Conservation (phyloP, 2,329 filamentous ascomycete species). For the Cladosporium phlei region DNA sequence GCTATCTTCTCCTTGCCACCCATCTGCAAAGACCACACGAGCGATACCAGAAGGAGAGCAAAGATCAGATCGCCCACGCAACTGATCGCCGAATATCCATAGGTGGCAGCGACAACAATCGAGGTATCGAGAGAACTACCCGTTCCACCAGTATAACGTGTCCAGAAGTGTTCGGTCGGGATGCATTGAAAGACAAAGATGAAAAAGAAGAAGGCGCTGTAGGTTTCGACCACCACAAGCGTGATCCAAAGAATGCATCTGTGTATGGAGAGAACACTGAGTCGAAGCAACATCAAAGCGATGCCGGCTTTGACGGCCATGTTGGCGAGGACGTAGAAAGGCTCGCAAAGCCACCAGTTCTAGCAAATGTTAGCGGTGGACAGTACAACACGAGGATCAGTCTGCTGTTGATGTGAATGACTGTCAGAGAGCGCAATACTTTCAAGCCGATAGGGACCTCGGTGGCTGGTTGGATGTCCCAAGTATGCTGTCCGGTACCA, state of each 20-base stretch:
- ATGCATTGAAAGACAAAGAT: constrained; percentile 19
- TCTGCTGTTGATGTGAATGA: background rate
- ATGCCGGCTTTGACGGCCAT: constrained; percentile 22
- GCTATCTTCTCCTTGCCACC: constrained; percentile 26
- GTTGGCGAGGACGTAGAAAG: constrained; percentile 18
- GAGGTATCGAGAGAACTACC: constrained; percentile 14
- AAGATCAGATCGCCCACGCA: constrained; percentile 18
- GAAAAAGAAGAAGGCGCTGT: constrained; percentile 19
- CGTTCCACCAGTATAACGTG: constrained; percentile 13
- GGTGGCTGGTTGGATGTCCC: constrained; percentile 12
- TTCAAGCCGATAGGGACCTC: constrained; percentile 15
- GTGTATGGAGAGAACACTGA: constrained; percentile 14
- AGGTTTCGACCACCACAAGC: constrained; percentile 15
- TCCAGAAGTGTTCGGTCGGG: constrained; percentile 19
- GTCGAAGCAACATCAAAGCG: constrained; percentile 17
- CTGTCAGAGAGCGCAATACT: background rate
- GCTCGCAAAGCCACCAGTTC: constrained; percentile 35
- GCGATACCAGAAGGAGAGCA: constrained; percentile 26
- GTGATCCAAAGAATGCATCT: constrained; percentile 13
- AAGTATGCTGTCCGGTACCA: constrained; percentile 16
- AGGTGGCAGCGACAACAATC: constrained; percentile 12
- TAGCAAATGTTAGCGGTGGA: background rate
- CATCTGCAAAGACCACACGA: constrained; percentile 29
- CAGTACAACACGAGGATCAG: background rate
- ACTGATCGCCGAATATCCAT: constrained; percentile 18